Base-by-base conservation (phyloP, 1,284 basidiomycete genomes). In the Ceratobasidium sp. region DNA sequence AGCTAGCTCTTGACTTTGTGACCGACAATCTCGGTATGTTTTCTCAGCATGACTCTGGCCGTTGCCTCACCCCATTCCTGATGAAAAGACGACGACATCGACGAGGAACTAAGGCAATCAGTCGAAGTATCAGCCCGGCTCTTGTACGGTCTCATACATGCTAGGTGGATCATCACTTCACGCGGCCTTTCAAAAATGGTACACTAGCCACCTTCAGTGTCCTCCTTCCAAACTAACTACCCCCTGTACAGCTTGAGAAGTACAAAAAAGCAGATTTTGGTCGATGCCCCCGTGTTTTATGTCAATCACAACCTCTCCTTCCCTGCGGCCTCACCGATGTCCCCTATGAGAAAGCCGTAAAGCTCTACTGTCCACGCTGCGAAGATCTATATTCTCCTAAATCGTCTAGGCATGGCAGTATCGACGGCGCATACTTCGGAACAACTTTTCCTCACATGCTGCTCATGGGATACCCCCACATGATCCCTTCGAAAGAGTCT, bases 361-460 rank as follows among this genome's bases (percentile, higher is more conserved):
- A 98, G 84, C 92, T 98, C 68, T 97, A 96, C 85, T 98, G 97
- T 83, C 95, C 95, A 2, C 91, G 96, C 49, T 98, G 96, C 84
- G 96, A 98, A 85, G 97, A 98, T 84, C 91, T 98, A 79, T 98
- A 98, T 85, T 95, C 93, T 0, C 96, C 96, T 58, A 98, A 98
- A 84, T 95, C 93, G 2, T 96, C 95, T 11, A 89, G 96, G 49
- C 96, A 98, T 84, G 96, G 96, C 60, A 93, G 92, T 42, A 98
- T 98, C 82, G 96, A 98, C 83, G 96, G 96, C 37, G 96, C 97
- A 1, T 98, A 97, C 85, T 98, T 98, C 81, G 96, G 97, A 77
- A 97, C 95, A 0, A 97, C 95, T 0, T 98, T 98, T 86, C 95
- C 96, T 0, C 96, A 98, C 83, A 92, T 98, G 80, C 87, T 98